Base-by-base conservation (phyloP, 495 filamentous ascomycete species). In the Venustampulla echinocandica region DNA sequence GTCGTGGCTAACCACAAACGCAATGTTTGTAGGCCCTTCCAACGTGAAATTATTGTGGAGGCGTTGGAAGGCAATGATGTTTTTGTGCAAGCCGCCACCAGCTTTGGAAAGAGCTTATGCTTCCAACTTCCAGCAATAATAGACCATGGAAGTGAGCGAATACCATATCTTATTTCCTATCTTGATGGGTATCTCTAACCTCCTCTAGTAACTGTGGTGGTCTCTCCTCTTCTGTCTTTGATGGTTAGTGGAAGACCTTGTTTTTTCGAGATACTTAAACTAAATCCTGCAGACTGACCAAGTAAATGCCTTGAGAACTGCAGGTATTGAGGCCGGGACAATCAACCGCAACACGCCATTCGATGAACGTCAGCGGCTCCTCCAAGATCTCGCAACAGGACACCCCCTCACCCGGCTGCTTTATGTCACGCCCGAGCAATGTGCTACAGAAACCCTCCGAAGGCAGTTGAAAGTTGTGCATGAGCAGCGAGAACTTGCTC, bases 81-180 rank as follows among this genome's bases (percentile, higher is more conserved):
- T 20, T 96, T 94, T 59, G 74, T 97, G 1, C 90, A 95, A 62
- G 90, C 90, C 25, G 90, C 89, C n/a, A 97, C 90, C 2, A 92
- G 87, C 1, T 95, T 94, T 59, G 90, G 90, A 11, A 97, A 97
- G 63, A 94, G 87, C 58, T 61, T 97, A 18, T 96, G 90, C 64
- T 97, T 90, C 55, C 90, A 97, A 55, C 70, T 97, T 2, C 90
- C 90, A 2, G 90, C 90, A 3, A 77, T 97, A 23, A 79, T 93
- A 17, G 83, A 86, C 50, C 79, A 79, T 69, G 89, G 89, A 44
- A 86, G 85, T 89, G 65, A 52, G 80, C 13, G 19, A 28, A 9
- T 18, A 2, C 18, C 23, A 18, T 7, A 5, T 17, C 18, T 7
- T 7, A 30, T 7, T 10, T 15, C 42, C 0, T 35, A 13, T 17